Evolutionary conservation across 2,329 filamentous ascomycete genomes (phyloP).

Genomic region (Pleoardoris graminearum): DNA sequence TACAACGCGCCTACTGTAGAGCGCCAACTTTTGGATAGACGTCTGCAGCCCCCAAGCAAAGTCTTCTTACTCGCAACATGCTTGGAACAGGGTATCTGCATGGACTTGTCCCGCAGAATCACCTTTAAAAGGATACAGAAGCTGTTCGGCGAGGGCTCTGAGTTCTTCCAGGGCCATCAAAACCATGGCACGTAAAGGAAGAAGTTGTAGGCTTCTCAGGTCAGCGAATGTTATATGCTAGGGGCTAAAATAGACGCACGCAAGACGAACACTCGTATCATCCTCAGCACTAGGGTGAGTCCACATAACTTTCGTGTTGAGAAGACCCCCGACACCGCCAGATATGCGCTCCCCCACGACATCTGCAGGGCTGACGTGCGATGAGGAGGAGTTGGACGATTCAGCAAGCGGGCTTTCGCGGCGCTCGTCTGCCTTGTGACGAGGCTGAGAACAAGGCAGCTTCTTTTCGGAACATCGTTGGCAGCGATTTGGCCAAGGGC

Average conservation of each 20-base stretch:
- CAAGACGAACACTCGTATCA: not conserved
- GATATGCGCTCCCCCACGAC: no score
- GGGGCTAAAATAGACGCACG: not conserved
- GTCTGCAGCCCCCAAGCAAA: no score
- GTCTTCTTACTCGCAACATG: no score
- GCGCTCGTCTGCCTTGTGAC: not conserved
- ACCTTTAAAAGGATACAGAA: not conserved
- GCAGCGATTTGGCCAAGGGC: not conserved
- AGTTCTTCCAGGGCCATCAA: not conserved
- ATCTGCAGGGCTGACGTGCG: no score
- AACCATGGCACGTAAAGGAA: not conserved
- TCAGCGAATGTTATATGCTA: not conserved
- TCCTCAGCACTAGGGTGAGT: not conserved
- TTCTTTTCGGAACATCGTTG: not conserved
- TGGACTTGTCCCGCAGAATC: no score
- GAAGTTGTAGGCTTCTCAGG: not conserved
- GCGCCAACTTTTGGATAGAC: no score
- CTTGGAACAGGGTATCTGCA: no score
- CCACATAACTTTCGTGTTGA: not conserved
- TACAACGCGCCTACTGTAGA: no score
- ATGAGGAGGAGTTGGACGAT: not conserved
- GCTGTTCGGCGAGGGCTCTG: not conserved
- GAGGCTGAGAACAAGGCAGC: not conserved
- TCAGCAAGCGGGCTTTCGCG: not conserved
- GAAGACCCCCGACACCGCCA: not conserved